Percentiles rank a stretch among this genome's conserved stretches.
These are phyloP conservation scores for Coemansia sp. DNA, from an alignment of 192 early-diverging fungal species.

Conservation along the genomic window DNA sequence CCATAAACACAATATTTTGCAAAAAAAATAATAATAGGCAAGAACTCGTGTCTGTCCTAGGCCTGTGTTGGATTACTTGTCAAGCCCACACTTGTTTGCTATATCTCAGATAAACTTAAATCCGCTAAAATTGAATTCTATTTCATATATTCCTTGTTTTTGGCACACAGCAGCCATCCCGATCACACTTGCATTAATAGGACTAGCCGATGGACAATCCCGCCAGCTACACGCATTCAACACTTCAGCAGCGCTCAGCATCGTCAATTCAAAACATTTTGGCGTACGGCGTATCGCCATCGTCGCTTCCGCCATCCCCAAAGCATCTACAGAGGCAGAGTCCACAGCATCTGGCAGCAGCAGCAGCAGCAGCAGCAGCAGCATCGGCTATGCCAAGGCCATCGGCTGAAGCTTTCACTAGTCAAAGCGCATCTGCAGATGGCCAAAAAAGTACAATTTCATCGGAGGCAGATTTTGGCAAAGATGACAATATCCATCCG, in stretches of 20 bases:
- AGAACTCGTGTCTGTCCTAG: no score
- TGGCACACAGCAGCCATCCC: background rate
- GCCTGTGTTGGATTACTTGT: no score
- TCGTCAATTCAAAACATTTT: conserved; percentile 31
- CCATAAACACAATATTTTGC: no score
- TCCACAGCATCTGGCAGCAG: background rate
- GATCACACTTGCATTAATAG: background rate
- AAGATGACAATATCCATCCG: conserved; percentile 27
- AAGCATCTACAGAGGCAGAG: background rate
- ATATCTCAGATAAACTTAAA: background rate
- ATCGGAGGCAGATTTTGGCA: conserved; percentile 24
- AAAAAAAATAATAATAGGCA: no score
- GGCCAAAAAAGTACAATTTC: conserved; percentile 18
- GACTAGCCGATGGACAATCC: conserved; percentile 32
- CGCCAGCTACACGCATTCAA: conserved; percentile 13
- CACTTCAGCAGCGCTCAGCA: conserved; percentile 23
- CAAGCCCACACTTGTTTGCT: no score
- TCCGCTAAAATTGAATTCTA: background rate
- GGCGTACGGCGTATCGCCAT: conserved; percentile 7
- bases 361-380: conserved; percentile 3
- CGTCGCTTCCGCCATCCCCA: background rate
- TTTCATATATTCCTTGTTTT: background rate
- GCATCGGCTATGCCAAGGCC: background rate
- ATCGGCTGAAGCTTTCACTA: conserved; percentile 8
- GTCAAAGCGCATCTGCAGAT: conserved; percentile 14